Percentiles rank a stretch among this genome's conserved stretches.
Evolutionary conservation across 148 eudicot genomes (phyloP).

Genomic region (Chenopodium album): DNA sequence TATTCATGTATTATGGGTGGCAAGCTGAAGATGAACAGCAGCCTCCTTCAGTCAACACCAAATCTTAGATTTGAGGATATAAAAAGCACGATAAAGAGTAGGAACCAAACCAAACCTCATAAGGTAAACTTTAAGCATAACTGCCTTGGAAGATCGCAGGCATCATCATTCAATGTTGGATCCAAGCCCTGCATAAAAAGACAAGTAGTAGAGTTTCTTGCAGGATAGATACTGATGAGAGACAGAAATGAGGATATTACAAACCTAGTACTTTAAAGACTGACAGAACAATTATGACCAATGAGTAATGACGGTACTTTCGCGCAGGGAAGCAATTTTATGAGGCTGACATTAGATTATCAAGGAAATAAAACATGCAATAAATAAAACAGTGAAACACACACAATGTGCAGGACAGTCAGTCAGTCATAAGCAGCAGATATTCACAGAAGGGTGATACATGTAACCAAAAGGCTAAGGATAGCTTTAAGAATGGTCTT

Average conservation of each 20-base stretch:
- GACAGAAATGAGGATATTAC: too few species aligned
- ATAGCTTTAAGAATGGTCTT: neutral
- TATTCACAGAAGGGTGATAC: neutral
- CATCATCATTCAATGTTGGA: neutral
- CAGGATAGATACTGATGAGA: too few species aligned
- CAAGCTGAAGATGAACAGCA: neutral
- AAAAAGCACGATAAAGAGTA: neutral
- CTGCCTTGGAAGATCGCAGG: neutral
- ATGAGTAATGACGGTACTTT: neutral
- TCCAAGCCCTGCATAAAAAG: slow-evolving; percentile 14
- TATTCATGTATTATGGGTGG: neutral
- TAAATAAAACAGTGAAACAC: neutral
- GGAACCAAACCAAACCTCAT: slow-evolving; percentile 4
- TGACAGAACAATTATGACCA: neutral
- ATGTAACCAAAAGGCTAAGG: neutral
- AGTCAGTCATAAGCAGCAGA: neutral
- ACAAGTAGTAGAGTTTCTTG: neutral
- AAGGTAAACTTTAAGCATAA: neutral
- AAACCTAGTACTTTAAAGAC: neutral
- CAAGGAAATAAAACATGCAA: neutral
- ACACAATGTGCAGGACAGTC: neutral
- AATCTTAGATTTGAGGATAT: neutral
- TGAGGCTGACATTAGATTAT: neutral
- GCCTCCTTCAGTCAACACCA: neutral
- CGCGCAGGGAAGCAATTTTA: neutral